Evolutionary conservation across 2,329 filamentous ascomycete species (phyloP), one percentile per base, ranked within the genome.

Genomic region (Monilinia fructigena): DNA sequence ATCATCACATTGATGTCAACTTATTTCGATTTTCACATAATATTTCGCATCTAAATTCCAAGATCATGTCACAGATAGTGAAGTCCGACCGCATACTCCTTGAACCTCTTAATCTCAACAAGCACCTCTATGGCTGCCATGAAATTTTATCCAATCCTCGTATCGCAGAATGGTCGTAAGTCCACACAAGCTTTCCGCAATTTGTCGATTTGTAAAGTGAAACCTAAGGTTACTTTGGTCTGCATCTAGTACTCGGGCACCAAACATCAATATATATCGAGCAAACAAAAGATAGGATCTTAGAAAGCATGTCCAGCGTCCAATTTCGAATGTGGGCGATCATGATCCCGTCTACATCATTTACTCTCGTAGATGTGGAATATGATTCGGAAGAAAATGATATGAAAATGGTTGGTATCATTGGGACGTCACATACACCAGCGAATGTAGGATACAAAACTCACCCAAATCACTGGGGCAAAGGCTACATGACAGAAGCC

Each of bases 401-500:
- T n/a, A 26, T 55, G 11, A 62, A 50, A 55, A 55, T 63, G 64
- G 55, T 66, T 20, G 64, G 64, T n/a, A 20, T 63, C 18, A 63
- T 66, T 4, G 63, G 55, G 16, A 42, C 35, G 11, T 50, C 38
- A 18, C n/a, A 53, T 18, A 56, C 55, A 28, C 67, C 63, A 11
- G 47, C 59, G 18, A 69, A 70, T 20, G 31, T 73, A 4, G 69
- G 55, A 6, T 72, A 72, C 48, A 70, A 63, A 45, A 28, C 71
- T 4, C 53, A 70, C 53, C 63, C 62, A n/a, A 47, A 63, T 6
- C 68, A 65, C 45, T 70, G 68, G 69, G 62, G 60, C 23, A 66
- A 68, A 18, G 70, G 70, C 1, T 70, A 70, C 47, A 70, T 68
- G 63, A 55, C 61, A 18, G 67, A 71, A 48, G 70, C 68, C 6